phyloP scores from a whole-genome alignment of 257 asterid species.

The Gentiana dahurica region DNA sequence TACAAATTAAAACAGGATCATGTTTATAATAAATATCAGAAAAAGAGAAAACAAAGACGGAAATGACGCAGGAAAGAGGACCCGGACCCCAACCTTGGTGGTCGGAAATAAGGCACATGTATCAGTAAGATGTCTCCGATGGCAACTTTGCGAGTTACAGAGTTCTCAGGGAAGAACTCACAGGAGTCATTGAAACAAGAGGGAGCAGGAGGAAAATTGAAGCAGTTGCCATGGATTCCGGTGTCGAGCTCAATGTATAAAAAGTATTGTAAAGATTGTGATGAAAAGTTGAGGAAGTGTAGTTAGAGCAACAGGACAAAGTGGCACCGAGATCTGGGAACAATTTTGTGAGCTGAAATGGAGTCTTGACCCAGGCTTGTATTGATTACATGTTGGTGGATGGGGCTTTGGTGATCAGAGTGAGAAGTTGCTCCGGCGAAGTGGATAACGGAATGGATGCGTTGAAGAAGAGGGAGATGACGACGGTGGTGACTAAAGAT shows the following conservation, averaged over 20 bases:
- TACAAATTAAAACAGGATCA: too few relatives aligned
- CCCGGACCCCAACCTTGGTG: constrained; percentile 1
- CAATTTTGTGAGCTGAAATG: background rate
- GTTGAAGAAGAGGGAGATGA: background rate
- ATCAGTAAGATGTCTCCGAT: constrained; percentile 10
- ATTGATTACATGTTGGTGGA: constrained; percentile 9
- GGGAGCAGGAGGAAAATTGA: constrained; percentile 12
- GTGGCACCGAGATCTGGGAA: constrained; percentile 9
- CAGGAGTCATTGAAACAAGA: constrained; percentile 27
- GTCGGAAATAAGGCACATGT: constrained; percentile 11
- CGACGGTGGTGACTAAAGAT: background rate
- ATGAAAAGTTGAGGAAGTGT: constrained; percentile 9
- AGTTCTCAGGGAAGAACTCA: constrained; percentile 12
- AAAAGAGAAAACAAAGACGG: constrained; percentile 16
- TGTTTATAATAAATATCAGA: too few relatives aligned
- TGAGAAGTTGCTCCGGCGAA: background rate
- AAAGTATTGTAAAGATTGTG: constrained; percentile 3
- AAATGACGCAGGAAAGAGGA: constrained; percentile 1
- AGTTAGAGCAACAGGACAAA: constrained; percentile 6
- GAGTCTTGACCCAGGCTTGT: constrained; percentile 5
- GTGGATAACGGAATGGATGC: background rate
- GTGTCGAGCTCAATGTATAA: constrained; percentile 3
- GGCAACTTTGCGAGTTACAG: constrained; percentile 10
- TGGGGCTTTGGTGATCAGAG: constrained; percentile 7
- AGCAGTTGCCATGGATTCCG: constrained; percentile 7